Conservation (phyloP, 441 rosid genomes). For the Syzygium syzygioides region DNA sequence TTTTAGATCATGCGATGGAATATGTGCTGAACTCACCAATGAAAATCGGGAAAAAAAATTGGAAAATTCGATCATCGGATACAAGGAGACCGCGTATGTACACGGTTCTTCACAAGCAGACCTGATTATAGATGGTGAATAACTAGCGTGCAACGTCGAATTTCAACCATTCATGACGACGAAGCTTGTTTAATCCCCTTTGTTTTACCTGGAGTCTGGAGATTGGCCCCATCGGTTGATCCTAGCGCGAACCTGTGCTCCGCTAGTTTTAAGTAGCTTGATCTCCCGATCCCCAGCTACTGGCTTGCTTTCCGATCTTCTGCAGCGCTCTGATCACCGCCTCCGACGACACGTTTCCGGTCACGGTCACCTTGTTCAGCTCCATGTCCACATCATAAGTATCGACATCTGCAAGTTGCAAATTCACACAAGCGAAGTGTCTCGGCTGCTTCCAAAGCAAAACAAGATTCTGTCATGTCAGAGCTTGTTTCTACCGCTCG, state of each 20-base stretch:
- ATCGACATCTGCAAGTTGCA: conserved; percentile 52
- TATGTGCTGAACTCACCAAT: background rate
- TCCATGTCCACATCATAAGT: conserved; percentile 67
- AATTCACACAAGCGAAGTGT: background rate
- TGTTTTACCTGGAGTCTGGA: background rate
- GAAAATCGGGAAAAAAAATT: background rate
- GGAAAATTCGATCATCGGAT: background rate
- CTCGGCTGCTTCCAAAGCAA: background rate
- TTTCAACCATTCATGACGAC: background rate
- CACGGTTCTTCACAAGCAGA: background rate
- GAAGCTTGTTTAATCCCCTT: background rate
- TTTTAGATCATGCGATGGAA: background rate
- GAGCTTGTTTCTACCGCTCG: background rate
- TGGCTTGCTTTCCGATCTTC: conserved; percentile 67
- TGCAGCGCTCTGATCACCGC: conserved; percentile 67
- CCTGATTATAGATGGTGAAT: background rate
- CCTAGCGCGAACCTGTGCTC: background rate
- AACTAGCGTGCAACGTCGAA: background rate
- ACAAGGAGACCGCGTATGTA: background rate
- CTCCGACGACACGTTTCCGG: conserved; percentile 68
- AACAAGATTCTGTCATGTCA: background rate
- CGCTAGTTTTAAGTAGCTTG: background rate
- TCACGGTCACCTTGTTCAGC: conserved; percentile 73
- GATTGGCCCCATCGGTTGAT: background rate
- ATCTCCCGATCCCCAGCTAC: conserved; percentile 29